Conservation (phyloP, 73 alveolate genomes). For the Tetrahymena thermophila region DNA sequence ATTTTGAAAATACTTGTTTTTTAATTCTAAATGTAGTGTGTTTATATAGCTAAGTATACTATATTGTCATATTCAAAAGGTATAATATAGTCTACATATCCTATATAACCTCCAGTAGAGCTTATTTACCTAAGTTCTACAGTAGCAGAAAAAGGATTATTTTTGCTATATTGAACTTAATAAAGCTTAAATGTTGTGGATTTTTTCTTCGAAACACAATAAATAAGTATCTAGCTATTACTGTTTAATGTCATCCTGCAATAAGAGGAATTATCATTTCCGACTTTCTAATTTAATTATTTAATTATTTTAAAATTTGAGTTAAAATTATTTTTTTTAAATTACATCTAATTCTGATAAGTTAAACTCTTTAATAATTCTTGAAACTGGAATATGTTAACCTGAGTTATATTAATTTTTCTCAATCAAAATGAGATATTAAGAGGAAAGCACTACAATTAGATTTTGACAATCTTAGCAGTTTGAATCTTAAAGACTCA, state of each 20-base stretch:
- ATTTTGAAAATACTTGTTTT: neutral
- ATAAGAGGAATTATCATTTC: neutral
- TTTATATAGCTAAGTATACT: neutral
- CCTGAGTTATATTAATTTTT: neutral
- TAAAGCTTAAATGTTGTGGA: neutral
- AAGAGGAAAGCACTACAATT: neutral
- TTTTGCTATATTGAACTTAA: neutral
- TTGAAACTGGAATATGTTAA: neutral
- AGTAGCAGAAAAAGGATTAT: neutral
- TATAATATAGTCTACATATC: neutral
- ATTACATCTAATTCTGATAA: neutral
- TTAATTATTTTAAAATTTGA: neutral
- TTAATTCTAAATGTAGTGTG: neutral
- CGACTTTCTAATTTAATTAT: neutral
- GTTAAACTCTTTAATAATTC: neutral
- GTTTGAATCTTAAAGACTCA: neutral
- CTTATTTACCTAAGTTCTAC: neutral
- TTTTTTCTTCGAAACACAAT: neutral
- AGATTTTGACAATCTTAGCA: neutral
- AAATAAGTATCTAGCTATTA: neutral
- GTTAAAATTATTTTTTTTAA: neutral
- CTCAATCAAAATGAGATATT: neutral
- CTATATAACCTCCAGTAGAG: neutral
- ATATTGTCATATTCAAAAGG: neutral
- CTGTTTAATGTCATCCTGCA: neutral